Base-by-base conservation (phyloP, 495 filamentous ascomycete genomes). In the Daldinia childiae region DNA sequence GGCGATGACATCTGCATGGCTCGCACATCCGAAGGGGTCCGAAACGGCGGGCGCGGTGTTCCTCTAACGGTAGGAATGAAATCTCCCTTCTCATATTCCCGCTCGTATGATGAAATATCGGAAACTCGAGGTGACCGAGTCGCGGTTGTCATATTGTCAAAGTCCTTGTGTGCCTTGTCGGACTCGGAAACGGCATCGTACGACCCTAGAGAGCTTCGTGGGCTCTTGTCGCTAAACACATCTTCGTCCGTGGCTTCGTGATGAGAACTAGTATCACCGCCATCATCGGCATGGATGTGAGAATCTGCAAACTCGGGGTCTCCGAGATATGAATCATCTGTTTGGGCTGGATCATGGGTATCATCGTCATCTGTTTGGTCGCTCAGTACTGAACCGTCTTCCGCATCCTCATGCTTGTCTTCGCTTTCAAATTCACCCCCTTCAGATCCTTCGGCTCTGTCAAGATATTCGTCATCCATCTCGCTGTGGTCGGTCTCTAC, bases 1-100 rank as follows among this genome's bases (percentile, higher is more conserved):
- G 90, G 89, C 4, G 89, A 90, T 0, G 88, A 85, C 89, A 95
- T 92, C 74, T 95, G 92, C 82, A 95, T 89, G 1, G 90, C 90
- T 39, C 89, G 85, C 7, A 95, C 89, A 0, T 90, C 92, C 38
- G 91, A 93, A 0, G 92, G 89, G 8, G 92, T 92, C 45, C 83
- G 79, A 74, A 85, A 83, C 11, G 80, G 78, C 9, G 80, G 70
- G 6, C 83, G 77, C 17, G 78, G 77, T 1, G 74, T 79, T 29
- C 76, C 79, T 45, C 81, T 79, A 21, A 68, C 76, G 6, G 78
- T 76, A 1, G 82, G 81, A 15, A 82, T 61, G 62, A 81, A 84
- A 19, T 81, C 77, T 3, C 81, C 80, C 11, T 78, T 78, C 27
- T 75, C 74, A 72, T 82, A 82, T 56, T 82, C 80, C n/a, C 77